Percentiles rank a stretch among this genome's conserved stretches.
Evolutionary conservation across 768 basidiomycete genomes (phyloP).

Genomic region (Cystofilobasidium bisporidii): DNA sequence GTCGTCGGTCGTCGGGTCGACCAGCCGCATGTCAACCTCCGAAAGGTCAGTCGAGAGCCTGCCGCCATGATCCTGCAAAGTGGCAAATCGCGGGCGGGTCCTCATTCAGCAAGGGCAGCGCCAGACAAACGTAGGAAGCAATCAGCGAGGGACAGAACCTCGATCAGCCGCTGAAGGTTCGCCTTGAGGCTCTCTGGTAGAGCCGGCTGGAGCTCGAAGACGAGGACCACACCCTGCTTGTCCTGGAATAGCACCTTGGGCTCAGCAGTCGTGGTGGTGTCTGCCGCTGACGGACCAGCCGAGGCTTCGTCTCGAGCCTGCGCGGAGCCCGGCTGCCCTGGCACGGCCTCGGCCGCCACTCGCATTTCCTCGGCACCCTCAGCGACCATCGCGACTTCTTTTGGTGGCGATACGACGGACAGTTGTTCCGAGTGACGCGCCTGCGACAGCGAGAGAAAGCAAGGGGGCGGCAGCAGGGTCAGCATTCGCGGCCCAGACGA

Average conservation of each 20-base stretch:
- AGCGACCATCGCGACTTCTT: too few species aligned
- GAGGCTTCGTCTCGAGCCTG: not conserved
- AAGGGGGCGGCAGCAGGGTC: too few species aligned
- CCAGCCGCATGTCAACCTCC: slow-evolving; percentile 10
- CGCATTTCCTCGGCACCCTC: too few species aligned
- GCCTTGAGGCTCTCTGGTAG: not conserved
- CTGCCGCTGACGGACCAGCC: not conserved
- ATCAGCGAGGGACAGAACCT: not conserved
- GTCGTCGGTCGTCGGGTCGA: not conserved
- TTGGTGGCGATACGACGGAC: too few species aligned
- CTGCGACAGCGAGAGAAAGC: too few species aligned
- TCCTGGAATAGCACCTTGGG: not conserved
- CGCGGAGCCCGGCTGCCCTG: too few species aligned
- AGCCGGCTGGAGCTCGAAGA: not conserved
- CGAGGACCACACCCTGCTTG: not conserved
- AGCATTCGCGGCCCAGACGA: too few species aligned
- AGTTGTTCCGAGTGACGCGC: too few species aligned
- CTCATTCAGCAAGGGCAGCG: too few species aligned
- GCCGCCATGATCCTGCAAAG: slow-evolving; percentile 4
- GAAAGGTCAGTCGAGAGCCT: not conserved
- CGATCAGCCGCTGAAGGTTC: not conserved
- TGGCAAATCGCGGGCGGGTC: not conserved
- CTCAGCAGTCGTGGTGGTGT: not conserved
- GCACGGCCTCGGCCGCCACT: too few species aligned
- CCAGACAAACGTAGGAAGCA: not conserved